Evolutionary conservation across 2,329 filamentous ascomycete genomes (phyloP).

Genomic region (Plenodomus biglobosus): DNA sequence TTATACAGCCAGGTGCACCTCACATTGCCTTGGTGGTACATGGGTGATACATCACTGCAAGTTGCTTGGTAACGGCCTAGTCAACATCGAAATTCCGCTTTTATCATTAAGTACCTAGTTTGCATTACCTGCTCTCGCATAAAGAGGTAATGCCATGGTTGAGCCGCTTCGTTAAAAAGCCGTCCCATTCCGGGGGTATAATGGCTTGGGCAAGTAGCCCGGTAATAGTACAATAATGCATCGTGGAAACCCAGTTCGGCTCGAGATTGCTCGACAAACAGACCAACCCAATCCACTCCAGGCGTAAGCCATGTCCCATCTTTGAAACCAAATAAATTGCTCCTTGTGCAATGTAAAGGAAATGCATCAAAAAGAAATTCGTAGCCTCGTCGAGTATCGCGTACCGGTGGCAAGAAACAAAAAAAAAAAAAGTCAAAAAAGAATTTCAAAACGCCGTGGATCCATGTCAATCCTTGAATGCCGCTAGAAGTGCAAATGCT

Average conservation of each 20-base stretch:
- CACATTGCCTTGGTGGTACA: no score
- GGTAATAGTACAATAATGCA: constrained; percentile 48
- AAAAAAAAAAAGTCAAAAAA: constrained; percentile 22
- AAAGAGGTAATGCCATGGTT: constrained; percentile 33
- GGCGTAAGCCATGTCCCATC: constrained; percentile 44
- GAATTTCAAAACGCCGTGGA: constrained; percentile 34
- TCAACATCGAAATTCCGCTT: constrained; percentile 30
- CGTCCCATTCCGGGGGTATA: constrained; percentile 36
- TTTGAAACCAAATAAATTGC: constrained; percentile 33
- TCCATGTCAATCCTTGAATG: constrained; percentile 40
- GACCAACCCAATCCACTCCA: constrained; percentile 27
- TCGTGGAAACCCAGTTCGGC: constrained; percentile 43
- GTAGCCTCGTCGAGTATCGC: constrained; percentile 37
- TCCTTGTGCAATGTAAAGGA: constrained; percentile 29
- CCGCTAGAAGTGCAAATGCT: constrained; percentile 41
- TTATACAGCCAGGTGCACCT: no score
- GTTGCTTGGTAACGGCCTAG: neutral
- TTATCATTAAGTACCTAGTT: constrained; percentile 42
- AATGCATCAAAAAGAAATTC: constrained; percentile 41
- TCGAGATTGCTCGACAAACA: constrained; percentile 20
- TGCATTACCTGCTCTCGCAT: constrained; percentile 35
- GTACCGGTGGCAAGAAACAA: constrained; percentile 19
- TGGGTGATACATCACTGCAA: neutral
- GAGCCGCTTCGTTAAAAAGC: constrained; percentile 24
- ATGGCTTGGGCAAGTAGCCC: constrained; percentile 33